Evolutionary conservation across 495 filamentous ascomycete genomes (phyloP), one percentile per base, ranked within the genome.

Genomic region (Xylaria bambusicola): DNA sequence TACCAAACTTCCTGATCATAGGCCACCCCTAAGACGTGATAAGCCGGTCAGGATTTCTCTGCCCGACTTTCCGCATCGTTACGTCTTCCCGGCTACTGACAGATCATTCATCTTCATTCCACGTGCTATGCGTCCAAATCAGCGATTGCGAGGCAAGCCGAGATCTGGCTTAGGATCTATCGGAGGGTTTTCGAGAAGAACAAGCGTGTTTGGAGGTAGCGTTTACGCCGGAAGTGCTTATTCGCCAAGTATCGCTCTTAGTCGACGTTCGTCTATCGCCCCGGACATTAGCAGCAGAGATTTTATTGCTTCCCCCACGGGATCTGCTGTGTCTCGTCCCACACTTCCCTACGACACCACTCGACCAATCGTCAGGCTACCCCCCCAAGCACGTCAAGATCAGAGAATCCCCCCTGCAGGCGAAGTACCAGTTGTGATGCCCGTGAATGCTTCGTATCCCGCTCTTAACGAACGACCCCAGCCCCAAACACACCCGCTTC

Each of bases 31-130:
- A 33, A 89, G 94, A 49, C 89, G 94, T 45, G 94, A 99, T 72
- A 99, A 98, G 67, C 95, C 95, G 12, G 94, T 98, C 26, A 87
- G 94, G 44, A 90, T 99, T 56, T 97, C 92, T 24, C 79, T 99
- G 42, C 94, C 94, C 6, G 84, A 88, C 20, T 71, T 83, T 17
- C 83, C 82, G 49, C 85, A 91, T 20, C 84, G 89, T 44, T 97
- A 97, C 71, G 93, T 97, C 41, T 97, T 93, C 72, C 94, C 94
- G 6, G 85, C 90, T 10, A 81, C 81, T 48, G 92, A 96, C 54
- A 82, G 94, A 55, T 97, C 94, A 0, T 99, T 99, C 69, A 95
- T 98, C 63, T 99, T 99, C 74, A 99, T 99, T 56, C 94, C 94
- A 17, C 83, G 94, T 65, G 93, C 94, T 15, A 82, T 95, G 73